Conservation (phyloP, 495 filamentous ascomycete genomes). For the Tuber indicum region DNA sequence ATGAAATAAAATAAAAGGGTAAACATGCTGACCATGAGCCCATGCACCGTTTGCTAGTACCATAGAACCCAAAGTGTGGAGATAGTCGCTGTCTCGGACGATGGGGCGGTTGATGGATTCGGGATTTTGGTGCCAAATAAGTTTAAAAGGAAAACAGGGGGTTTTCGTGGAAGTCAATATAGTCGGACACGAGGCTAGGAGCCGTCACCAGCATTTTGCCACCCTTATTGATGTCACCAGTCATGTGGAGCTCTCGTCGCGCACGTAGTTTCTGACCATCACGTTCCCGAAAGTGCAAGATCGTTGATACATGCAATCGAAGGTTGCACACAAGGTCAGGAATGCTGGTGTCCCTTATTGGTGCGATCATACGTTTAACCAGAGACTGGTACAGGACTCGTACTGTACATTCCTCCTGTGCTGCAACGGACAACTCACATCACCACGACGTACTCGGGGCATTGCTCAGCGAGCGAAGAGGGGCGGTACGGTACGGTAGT, state of each 20-base stretch:
- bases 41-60: neutral
- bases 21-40: neutral
- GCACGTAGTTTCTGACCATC: constrained; percentile 21
- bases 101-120: neutral
- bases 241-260: constrained; percentile 22
- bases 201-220: constrained; percentile 24
- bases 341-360: neutral
- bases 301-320: constrained; percentile 13
- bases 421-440: constrained; percentile 35
- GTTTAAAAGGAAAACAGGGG: constrained; percentile 2
- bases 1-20: neutral
- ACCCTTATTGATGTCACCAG: constrained; percentile 28
- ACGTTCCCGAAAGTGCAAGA: constrained; percentile 31
- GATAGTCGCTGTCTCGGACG: neutral
- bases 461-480: neutral
- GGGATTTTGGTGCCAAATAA: constrained; percentile 4
- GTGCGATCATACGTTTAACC: constrained; percentile 1
- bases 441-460: constrained; percentile 15
- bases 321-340: constrained; percentile 27
- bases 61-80: neutral
- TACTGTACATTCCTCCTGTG: constrained; percentile 32
- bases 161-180: constrained; percentile 23
- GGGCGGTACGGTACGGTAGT: constrained; percentile 2
- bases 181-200: constrained; percentile 23
- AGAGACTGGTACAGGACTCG: constrained; percentile 8